A percentile compares a stretch with the other conserved stretches of the same genome.
Evolutionary conservation across 306 rosid species (phyloP).

Genomic region (Gastrolobium villosum): DNA sequence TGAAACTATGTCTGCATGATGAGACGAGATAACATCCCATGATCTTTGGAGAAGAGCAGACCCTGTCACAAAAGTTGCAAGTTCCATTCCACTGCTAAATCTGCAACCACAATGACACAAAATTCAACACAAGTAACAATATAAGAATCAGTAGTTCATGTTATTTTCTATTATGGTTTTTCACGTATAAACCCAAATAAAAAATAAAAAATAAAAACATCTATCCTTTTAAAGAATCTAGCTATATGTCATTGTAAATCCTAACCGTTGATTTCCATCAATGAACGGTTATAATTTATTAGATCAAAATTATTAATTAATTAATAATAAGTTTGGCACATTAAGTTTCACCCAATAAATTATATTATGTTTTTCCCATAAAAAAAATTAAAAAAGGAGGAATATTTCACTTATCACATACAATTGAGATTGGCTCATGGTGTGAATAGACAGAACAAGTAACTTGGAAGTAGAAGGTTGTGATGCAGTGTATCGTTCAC

Average conservation of each 20-base stretch:
- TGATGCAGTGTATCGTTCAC: too few species aligned
- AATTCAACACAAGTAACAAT: not conserved
- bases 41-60: conserved; percentile 51
- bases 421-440: conserved; percentile 37
- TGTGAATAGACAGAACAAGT: not conserved
- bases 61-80: conserved; percentile 47
- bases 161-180: not conserved
- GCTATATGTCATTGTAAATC: too few species aligned
- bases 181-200: not conserved
- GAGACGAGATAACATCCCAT: conserved; percentile 44
- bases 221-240: too few species aligned
- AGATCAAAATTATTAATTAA: too few species aligned
- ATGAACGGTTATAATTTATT: too few species aligned
- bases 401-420: not conserved
- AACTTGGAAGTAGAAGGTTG: too few species aligned
- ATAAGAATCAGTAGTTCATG: not conserved
- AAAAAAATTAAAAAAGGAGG: not conserved
- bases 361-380: too few species aligned
- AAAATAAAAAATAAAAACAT: too few species aligned
- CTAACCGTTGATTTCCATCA: too few species aligned
- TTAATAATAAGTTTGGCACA: too few species aligned
- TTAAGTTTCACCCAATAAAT: too few species aligned
- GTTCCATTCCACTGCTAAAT: conserved; percentile 63
- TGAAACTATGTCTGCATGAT: not conserved
- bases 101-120: conserved; percentile 50